A percentile compares a stretch with the other conserved stretches of the same genome.
phyloP scores from a whole-genome alignment of 1,284 basidiomycete species.

The Lignosus rhinocerotis region DNA sequence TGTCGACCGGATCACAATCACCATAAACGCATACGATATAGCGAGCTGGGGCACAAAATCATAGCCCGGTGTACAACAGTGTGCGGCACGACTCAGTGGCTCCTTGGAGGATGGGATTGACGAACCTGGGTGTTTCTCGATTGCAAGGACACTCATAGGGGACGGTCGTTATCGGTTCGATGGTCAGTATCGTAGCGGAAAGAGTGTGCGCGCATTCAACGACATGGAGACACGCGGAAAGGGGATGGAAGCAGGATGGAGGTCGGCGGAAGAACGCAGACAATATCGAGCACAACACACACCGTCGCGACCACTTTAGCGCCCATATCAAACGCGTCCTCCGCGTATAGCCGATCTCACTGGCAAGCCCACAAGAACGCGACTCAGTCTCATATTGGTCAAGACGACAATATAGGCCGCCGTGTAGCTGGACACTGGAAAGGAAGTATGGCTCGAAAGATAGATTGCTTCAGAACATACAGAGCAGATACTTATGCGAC shows the following conservation, averaged over 20 bases:
- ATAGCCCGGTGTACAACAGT: not conserved
- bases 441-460: not conserved
- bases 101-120: not conserved
- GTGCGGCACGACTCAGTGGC: not conserved
- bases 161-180: not conserved
- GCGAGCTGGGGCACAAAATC: too few relatives aligned
- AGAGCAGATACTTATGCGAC: constrained; percentile 13
- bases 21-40: too few relatives aligned
- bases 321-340: not conserved
- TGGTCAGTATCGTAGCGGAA: not conserved
- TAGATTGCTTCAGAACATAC: constrained; percentile 8
- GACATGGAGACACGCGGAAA: constrained; percentile 7
- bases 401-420: not conserved
- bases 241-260: not conserved
- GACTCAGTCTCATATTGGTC: not conserved
- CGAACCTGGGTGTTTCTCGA: not conserved
- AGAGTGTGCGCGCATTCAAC: not conserved
- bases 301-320: not conserved
- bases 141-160: not conserved
- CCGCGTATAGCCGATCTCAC: not conserved
- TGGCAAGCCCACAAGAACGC: not conserved
- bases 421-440: not conserved
- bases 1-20: too few relatives aligned
- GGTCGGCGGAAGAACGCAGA: not conserved
- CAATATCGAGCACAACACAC: not conserved